Conservation (phyloP, 257 asterid genomes). For the Lycium barbarum region DNA sequence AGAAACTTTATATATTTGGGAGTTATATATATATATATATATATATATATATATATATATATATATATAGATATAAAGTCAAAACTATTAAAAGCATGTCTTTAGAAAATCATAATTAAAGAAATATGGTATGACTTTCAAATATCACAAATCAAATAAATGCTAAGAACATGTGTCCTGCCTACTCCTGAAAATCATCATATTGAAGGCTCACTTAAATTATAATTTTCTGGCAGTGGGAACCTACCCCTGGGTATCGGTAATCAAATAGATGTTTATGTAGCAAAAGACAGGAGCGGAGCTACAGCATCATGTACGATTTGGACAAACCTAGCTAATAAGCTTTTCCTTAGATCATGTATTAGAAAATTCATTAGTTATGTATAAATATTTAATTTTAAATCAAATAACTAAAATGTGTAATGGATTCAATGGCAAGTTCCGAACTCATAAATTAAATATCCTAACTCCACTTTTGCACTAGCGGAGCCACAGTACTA, state of each 20-base stretch:
- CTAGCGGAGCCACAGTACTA: no score
- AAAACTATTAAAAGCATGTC: background rate
- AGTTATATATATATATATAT: background rate
- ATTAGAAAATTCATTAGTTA: no score
- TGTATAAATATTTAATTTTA: no score
- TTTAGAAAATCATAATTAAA: no score
- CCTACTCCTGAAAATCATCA: no score
- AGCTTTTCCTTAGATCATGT: background rate
- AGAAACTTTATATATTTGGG: no score
- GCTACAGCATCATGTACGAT: background rate
- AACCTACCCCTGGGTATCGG: background rate
- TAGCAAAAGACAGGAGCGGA: background rate
- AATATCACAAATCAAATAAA: background rate
- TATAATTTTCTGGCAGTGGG: no score
- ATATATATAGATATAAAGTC: no score
- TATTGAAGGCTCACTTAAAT: no score
- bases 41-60: no score
- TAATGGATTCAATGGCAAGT: background rate
- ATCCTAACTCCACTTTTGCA: background rate
- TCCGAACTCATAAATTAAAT: background rate
- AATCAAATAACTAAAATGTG: background rate
- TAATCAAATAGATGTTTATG: background rate
- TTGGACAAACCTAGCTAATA: background rate
- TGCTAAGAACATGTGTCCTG: background rate
- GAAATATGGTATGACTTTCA: background rate